A percentile compares a stretch with the other conserved stretches of the same genome.
Evolutionary conservation across 2,329 filamentous ascomycete genomes (phyloP).

Genomic region (Trichoderma sp.): DNA sequence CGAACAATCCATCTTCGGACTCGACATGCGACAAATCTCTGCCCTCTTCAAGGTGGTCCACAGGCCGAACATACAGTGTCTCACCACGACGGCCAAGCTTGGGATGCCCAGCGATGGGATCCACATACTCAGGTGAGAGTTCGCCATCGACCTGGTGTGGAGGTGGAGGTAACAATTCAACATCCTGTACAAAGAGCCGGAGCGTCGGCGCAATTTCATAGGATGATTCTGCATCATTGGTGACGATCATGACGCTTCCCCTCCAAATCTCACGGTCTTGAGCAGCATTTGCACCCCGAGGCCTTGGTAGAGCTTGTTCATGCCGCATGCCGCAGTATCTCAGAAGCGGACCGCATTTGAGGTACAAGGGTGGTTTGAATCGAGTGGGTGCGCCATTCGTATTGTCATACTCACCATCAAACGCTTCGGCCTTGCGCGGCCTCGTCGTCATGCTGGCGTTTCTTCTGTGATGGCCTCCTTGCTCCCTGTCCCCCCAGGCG

Average conservation of each 20-base stretch:
- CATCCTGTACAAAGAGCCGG: slow-evolving; percentile 81
- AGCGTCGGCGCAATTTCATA: slow-evolving; percentile 77
- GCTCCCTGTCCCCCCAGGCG: slow-evolving; percentile 73
- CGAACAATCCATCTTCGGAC: slow-evolving; percentile 79
- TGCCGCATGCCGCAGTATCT: slow-evolving; percentile 81
- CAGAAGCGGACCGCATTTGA: slow-evolving; percentile 87
- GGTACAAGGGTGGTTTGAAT: slow-evolving; percentile 79
- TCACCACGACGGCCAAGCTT: slow-evolving; percentile 83
- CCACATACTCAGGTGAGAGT: slow-evolving; percentile 77
- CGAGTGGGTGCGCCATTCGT: slow-evolving; percentile 56
- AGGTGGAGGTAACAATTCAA: slow-evolving; percentile 76
- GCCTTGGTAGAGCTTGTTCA: slow-evolving; percentile 47
- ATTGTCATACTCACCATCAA: slow-evolving; percentile 67
- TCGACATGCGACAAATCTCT: slow-evolving; percentile 77
- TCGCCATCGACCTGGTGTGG: slow-evolving; percentile 64
- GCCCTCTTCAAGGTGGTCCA: slow-evolving; percentile 78
- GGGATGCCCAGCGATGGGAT: slow-evolving; percentile 82
- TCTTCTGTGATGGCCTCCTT: slow-evolving; percentile 39
- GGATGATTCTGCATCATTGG: slow-evolving; percentile 75
- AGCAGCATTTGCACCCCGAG: slow-evolving; percentile 27
- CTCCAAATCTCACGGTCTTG: slow-evolving; percentile 79
- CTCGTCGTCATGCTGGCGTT: slow-evolving; percentile 46
- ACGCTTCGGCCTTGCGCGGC: slow-evolving; percentile 58
- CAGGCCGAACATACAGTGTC: slow-evolving; percentile 81
- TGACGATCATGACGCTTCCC: slow-evolving; percentile 94